A percentile compares a stretch with the other conserved stretches of the same genome.
Conservation (phyloP, 352 stramenopile species). For the Pythium insidiosum region DNA sequence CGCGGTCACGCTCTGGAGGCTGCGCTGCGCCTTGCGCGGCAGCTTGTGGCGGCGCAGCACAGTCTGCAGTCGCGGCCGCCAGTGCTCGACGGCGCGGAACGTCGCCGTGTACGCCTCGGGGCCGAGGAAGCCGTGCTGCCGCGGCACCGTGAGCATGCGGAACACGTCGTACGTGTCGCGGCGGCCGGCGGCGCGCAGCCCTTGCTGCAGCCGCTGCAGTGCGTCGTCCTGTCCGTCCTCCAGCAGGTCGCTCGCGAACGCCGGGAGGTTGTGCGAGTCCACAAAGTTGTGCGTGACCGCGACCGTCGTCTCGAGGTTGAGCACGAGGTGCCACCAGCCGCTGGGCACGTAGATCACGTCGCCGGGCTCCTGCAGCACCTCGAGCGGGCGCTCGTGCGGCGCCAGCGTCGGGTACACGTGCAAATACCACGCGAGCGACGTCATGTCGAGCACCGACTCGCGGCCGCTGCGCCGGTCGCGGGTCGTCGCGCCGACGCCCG, state of each 20-base stretch:
- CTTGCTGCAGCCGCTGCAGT: constrained; percentile 42
- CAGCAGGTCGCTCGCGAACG: constrained; percentile 68
- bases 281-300: constrained; percentile 96
- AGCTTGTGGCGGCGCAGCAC: constrained; percentile 47
- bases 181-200: constrained; percentile 23
- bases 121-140: constrained; percentile 46
- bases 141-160: constrained; percentile 47
- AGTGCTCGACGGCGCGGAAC: constrained; percentile 51
- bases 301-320: constrained; percentile 93
- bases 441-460: constrained; percentile 64
- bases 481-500: constrained; percentile 38
- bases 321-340: constrained; percentile 96
- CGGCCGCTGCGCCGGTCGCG: constrained; percentile 42
- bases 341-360: constrained; percentile 97
- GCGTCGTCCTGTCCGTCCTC: constrained; percentile 53
- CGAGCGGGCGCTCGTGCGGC: constrained; percentile 61
- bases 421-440: constrained; percentile 79
- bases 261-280: constrained; percentile 70
- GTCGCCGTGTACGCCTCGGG: constrained; percentile 51
- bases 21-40: constrained; percentile 12
- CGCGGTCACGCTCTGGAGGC: constrained; percentile 54
- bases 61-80: constrained; percentile 45
- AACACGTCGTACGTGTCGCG: constrained; percentile 65
- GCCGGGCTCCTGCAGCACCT: constrained; percentile 88
- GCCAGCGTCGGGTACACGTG: constrained; percentile 77